Conservation (phyloP, 1,139 yeast genomes). For the Fermentozyma sake region DNA sequence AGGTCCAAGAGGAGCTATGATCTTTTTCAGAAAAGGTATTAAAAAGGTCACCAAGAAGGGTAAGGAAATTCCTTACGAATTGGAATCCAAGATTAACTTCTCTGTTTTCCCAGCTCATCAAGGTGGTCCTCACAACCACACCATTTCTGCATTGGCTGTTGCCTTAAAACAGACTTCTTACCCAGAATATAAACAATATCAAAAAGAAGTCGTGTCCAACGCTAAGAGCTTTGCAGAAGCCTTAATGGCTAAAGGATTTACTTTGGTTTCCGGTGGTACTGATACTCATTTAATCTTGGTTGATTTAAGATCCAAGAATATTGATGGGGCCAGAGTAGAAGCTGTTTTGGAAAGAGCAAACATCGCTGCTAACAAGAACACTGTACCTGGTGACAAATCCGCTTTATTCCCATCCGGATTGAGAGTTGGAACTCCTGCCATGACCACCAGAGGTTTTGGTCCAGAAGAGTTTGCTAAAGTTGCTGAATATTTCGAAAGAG, state of each 20-base stretch:
- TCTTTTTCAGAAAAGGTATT: constrained; percentile 90
- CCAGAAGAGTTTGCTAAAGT: constrained; percentile 74
- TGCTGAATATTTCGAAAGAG: constrained; percentile 71
- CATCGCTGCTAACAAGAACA: constrained; percentile 93
- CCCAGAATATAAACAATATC: constrained; percentile 86
- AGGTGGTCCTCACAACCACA: constrained; percentile 99
- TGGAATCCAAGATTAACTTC: constrained; percentile 87
- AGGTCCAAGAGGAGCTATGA: constrained; percentile 99
- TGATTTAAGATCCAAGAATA: constrained; percentile 75
- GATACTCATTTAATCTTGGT: constrained; percentile 91
- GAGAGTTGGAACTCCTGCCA: constrained; percentile 96
- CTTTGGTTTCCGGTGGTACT: constrained; percentile 87
- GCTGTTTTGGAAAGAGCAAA: constrained; percentile 83
- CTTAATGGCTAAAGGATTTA: constrained; percentile 63
- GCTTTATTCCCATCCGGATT: constrained; percentile 95
- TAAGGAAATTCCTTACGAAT: constrained; percentile 78
- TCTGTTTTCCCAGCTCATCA: constrained; percentile 98
- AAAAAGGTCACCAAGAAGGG: constrained; percentile 84
- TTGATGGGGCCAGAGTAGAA: constrained; percentile 96
- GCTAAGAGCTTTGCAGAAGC: constrained; percentile 75
- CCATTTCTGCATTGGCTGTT: constrained; percentile 91
- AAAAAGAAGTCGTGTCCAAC: constrained; percentile 73
- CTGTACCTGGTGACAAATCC: constrained; percentile 93
- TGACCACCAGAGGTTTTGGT: constrained; percentile 94
- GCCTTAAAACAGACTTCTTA: constrained; percentile 86